Percentiles rank a stretch among this genome's conserved stretches.
These are phyloP conservation scores for Aegilops bicornis DNA, from an alignment of 176 grass and related monocot species.

Conservation along the genomic window DNA sequence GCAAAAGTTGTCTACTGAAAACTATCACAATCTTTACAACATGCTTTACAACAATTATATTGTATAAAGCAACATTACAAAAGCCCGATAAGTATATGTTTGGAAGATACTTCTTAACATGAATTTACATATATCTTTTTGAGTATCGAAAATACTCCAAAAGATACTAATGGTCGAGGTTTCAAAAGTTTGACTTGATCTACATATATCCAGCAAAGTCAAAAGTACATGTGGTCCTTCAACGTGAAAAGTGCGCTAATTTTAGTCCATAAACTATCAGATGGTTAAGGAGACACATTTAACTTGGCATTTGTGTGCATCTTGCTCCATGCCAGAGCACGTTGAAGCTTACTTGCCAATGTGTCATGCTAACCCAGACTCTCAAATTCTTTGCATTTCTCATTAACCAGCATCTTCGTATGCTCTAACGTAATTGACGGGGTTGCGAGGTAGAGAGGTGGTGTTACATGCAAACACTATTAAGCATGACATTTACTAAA, in stretches of 20 bases:
- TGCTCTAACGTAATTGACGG: neutral
- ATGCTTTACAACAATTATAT: too few species aligned
- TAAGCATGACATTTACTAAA: neutral
- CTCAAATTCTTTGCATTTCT: neutral
- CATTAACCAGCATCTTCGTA: neutral
- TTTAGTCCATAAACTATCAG: neutral
- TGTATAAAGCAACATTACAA: neutral
- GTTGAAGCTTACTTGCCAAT: neutral
- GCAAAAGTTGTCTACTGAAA: too few species aligned
- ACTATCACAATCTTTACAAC: too few species aligned
- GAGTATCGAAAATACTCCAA: neutral
- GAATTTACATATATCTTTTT: neutral
- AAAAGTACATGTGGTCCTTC: neutral
- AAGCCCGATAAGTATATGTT: neutral
- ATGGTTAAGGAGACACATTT: neutral
- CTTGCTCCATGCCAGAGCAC: neutral
- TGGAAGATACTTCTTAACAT: neutral
- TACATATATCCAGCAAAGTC: neutral
- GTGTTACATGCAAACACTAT: neutral
- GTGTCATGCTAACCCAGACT: neutral
- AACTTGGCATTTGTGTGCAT: neutral
- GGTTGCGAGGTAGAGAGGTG: neutral
- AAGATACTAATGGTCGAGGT: neutral
- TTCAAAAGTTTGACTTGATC: neutral
- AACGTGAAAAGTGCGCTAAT: neutral